Base-by-base conservation (phyloP, 768 basidiomycete genomes). In the Tylopilus intermedius region DNA sequence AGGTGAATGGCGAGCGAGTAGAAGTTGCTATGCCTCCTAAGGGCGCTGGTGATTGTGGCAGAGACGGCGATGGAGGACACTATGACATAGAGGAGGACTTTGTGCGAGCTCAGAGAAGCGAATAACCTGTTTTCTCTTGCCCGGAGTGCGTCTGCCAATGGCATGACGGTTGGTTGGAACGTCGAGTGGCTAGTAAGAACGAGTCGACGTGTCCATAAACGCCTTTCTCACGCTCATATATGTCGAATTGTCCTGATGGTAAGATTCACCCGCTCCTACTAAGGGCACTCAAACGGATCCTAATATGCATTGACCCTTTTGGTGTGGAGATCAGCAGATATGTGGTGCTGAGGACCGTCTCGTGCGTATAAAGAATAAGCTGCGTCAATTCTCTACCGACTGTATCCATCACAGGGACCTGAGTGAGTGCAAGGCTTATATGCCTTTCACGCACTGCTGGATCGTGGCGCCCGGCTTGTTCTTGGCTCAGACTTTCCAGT, bases 401-500 rank as follows among this genome's bases (percentile, higher is more conserved):
- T 9, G 11, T 18, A 39, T 14, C n/a, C 37, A 30, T 26, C 10
- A 26, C 44, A 86, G 89, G 92, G 94, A 6, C 80, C 85, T 14
- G 86, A 92, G 58, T 81, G 94, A 41, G 82, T 95, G 45, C 89
- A 88, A 63, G 78, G 80, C 8, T 77, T 94, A 4, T 96, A 96
- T 62, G 91, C 94, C 0, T 96, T 94, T 78, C 82, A 84, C 18
- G 80, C 84, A 41, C 73, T 88, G 27, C 63, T 86, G 32, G 77
- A 84, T 60, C 78, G 76, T 51, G 82, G 83, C 45, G 82, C 82
- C 50, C 71, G 79, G 51, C 82, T 94, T 50, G 81, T 88, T 2
- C 69, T 95, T 22, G 93, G 94, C 13, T 90, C 90, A 4, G 93
- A 95, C 70, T 90, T 88, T 57, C 94, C 94, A 1, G 90, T 97